Base-by-base conservation (phyloP, 1,284 basidiomycete genomes). In the Amylostereum areolatum region DNA sequence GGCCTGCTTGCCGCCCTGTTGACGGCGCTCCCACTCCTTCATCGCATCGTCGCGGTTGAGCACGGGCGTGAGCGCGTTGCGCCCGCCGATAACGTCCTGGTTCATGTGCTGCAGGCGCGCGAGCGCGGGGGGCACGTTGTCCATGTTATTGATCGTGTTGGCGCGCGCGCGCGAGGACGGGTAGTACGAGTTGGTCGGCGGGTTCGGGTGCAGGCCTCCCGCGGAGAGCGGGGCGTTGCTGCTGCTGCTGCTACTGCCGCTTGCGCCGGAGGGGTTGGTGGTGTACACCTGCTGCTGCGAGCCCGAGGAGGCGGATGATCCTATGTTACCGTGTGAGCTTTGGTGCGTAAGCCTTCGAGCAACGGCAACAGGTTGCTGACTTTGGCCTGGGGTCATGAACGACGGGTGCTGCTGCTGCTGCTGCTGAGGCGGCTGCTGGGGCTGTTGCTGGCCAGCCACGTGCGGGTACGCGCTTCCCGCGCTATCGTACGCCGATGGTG, bases 21-120 rank as follows among this genome's bases (percentile, higher is more conserved):
- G 84, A 56, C 92, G 69, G 58, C 89, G 70, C 69, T 94, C 89
- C 94, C 90, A 95, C 65, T 94, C 92, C 42, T 84, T 80, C 73
- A 91, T 86, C 41, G 89, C 85, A 57, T 96, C 92, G 60, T 95
- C 92, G 51, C 92, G 79, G 60, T 93, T 92, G 58, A 94, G 70
- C 43, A 95, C 89, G 1, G 92, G 92, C 18, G 91, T 94, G 62
- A 93, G 68, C 24, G 89, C 85, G 61, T 88, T 92, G 54, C 85
- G 80, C 36, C 85, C 88, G 36, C 77, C 78, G 47, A 91, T 90
- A 49, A 89, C 82, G 62, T 95, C 89, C 56, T 91, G 82, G 47
- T 89, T 91, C 81, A 94, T 91, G 48, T 91, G 89, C 47, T 92
- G 89, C 57, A 95, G 67, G 25, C 92, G 78, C 11, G 92, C 92